Conservation (phyloP, 73 alveolate genomes). For the Paraurostyla sp. region DNA sequence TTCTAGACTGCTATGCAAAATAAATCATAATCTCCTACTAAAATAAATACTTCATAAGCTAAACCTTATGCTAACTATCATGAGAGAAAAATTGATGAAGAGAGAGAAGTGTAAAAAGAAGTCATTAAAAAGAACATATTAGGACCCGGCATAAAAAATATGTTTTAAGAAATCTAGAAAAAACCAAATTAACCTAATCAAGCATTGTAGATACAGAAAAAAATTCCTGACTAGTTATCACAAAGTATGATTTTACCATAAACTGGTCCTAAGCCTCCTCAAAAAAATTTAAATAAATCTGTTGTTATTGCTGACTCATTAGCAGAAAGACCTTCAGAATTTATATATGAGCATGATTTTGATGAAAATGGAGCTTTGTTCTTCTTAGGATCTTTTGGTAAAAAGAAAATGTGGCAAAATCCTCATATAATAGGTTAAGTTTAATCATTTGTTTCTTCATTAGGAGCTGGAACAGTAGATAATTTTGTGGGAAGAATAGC, state of each 20-base stretch:
- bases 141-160: slow-evolving; percentile 6
- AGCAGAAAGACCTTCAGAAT: slow-evolving; percentile 28
- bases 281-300: slow-evolving; percentile 15
- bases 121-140: not conserved
- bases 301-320: not conserved
- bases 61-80: slow-evolving; percentile 37
- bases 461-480: slow-evolving; percentile 92
- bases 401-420: slow-evolving; percentile 82
- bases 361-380: slow-evolving; percentile 97
- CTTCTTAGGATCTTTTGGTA: slow-evolving; percentile 94
- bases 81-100: slow-evolving; percentile 42
- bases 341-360: slow-evolving; percentile 87
- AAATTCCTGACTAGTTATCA: not conserved
- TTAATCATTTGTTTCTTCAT: slow-evolving; percentile 88
- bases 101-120: slow-evolving; percentile 41
- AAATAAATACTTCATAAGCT: not conserved
- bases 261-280: slow-evolving; percentile 53
- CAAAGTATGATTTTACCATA: slow-evolving; percentile 18
- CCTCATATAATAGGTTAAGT: slow-evolving; percentile 94
- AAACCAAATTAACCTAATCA: not conserved
- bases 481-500: slow-evolving; percentile 93
- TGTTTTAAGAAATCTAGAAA: not conserved
- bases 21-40: slow-evolving; percentile 12
- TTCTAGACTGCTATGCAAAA: not conserved
- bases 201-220: not conserved